Conservation (phyloP, 768 basidiomycete genomes). For the Crucibulum laeve region DNA sequence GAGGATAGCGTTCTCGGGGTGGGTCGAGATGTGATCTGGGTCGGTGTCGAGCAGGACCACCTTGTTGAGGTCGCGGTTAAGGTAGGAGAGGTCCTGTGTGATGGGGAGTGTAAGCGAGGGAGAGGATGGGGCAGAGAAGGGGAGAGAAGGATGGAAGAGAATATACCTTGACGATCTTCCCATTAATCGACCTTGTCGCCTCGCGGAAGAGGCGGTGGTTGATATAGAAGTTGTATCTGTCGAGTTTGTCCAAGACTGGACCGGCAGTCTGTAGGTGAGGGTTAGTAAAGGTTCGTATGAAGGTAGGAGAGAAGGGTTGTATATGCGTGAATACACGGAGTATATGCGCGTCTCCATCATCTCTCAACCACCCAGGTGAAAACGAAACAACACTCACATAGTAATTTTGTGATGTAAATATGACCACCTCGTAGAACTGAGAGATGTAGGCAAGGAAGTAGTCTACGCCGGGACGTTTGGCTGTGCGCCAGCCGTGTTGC, state of each 20-base stretch:
- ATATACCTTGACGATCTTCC: conserved; percentile 78
- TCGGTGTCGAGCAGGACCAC: conserved; percentile 85
- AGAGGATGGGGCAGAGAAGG: neutral
- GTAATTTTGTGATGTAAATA: conserved; percentile 87
- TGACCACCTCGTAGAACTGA: conserved; percentile 96
- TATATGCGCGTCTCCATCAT: too few relatives aligned
- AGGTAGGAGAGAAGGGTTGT: conserved; percentile 2
- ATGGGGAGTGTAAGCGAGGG: neutral
- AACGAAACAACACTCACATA: conserved; percentile 58
- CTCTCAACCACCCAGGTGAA: too few relatives aligned
- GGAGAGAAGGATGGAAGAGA: neutral
- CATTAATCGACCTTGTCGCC: conserved; percentile 78
- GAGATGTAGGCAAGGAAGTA: conserved; percentile 97
- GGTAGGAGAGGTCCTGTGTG: conserved; percentile 79
- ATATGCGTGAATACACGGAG: too few relatives aligned
- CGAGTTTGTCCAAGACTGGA: conserved; percentile 89
- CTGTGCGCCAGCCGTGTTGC: conserved; percentile 93
- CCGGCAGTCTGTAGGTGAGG: conserved; percentile 66
- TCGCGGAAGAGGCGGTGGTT: conserved; percentile 91
- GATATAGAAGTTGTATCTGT: conserved; percentile 88
- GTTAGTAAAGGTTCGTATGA: conserved; percentile 2
- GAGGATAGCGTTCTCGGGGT: conserved; percentile 87
- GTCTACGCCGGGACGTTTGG: conserved; percentile 95
- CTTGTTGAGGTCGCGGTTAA: conserved; percentile 91
- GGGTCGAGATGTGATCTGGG: conserved; percentile 68